Evolutionary conservation across 108 stramenopile genomes (phyloP).

Genomic region (Nannochloropsis granulata): DNA sequence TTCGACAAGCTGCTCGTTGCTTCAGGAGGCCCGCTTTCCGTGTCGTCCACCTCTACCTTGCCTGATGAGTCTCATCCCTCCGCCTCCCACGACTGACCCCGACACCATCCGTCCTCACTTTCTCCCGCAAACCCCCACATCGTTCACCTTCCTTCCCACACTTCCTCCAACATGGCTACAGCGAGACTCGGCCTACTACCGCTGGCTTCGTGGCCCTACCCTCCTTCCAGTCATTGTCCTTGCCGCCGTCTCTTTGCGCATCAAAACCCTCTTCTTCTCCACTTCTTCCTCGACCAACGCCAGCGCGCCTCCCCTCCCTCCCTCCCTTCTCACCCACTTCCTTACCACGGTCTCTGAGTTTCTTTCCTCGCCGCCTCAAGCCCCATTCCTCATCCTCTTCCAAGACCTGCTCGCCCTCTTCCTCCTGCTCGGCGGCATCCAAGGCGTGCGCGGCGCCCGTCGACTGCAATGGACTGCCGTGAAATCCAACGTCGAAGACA

Average conservation of each 20-base stretch:
- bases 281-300: neutral
- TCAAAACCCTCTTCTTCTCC: neutral
- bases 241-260: neutral
- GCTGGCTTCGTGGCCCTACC: neutral
- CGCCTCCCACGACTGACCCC: too few relatives aligned
- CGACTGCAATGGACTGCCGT: neutral
- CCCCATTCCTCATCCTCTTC: neutral
- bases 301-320: neutral
- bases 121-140: too few relatives aligned
- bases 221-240: neutral
- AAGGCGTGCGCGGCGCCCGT: neutral
- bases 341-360: neutral
- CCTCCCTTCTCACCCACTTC: neutral
- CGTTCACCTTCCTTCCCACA: too few relatives aligned
- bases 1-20: too few relatives aligned
- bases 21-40: too few relatives aligned
- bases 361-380: neutral
- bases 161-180: neutral
- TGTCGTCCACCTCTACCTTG: too few relatives aligned
- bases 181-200: neutral
- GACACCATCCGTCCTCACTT: too few relatives aligned
- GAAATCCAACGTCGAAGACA: neutral
- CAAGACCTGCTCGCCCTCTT: neutral
- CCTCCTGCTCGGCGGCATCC: neutral
- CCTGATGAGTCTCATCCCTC: too few relatives aligned